Evolutionary conservation across 495 filamentous ascomycete species (phyloP).

Genomic region (Penicillium cosmopolitanum): DNA sequence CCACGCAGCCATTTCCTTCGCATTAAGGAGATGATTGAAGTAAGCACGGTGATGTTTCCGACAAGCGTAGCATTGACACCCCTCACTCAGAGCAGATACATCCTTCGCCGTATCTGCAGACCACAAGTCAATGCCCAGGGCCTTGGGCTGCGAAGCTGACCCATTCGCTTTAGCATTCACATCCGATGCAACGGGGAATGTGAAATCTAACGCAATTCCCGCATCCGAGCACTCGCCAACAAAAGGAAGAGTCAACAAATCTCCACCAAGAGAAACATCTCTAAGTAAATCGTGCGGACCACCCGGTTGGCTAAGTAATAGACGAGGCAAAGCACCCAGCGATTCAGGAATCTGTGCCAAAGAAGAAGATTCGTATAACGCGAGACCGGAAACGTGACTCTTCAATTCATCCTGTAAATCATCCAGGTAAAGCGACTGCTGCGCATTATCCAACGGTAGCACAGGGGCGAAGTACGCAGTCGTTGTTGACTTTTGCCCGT

Average conservation of each 20-base stretch:
- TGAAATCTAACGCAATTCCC: slow-evolving; percentile 82
- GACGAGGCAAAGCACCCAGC: slow-evolving; percentile 64
- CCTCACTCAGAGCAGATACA: slow-evolving; percentile 56
- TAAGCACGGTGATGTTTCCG: slow-evolving; percentile 82
- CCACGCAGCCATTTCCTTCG: slow-evolving; percentile 97
- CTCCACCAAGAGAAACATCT: slow-evolving; percentile 74
- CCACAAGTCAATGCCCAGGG: slow-evolving; percentile 82
- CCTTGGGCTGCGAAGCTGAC: slow-evolving; percentile 27
- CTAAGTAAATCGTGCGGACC: slow-evolving; percentile 76
- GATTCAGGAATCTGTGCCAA: slow-evolving; percentile 63
- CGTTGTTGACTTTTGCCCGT: slow-evolving; percentile 21
- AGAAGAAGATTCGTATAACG: slow-evolving; percentile 77
- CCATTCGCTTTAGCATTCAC: slow-evolving; percentile 16
- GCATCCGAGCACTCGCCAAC: slow-evolving; percentile 74
- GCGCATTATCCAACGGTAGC: slow-evolving; percentile 70
- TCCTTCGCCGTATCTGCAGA: slow-evolving; percentile 55
- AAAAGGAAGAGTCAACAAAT: slow-evolving; percentile 79
- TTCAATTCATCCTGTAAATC: slow-evolving; percentile 59
- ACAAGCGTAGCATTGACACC: slow-evolving; percentile 85
- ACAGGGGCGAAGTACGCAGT: slow-evolving; percentile 77
- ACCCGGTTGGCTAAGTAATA: slow-evolving; percentile 68
- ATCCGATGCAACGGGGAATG: slow-evolving; percentile 60
- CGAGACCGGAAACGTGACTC: slow-evolving; percentile 70
- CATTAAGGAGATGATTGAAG: slow-evolving; percentile 79
- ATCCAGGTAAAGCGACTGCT: slow-evolving; percentile 77